Evolutionary conservation across 345 rosid genomes (phyloP).

Genomic region (Salix koriyanagi): DNA sequence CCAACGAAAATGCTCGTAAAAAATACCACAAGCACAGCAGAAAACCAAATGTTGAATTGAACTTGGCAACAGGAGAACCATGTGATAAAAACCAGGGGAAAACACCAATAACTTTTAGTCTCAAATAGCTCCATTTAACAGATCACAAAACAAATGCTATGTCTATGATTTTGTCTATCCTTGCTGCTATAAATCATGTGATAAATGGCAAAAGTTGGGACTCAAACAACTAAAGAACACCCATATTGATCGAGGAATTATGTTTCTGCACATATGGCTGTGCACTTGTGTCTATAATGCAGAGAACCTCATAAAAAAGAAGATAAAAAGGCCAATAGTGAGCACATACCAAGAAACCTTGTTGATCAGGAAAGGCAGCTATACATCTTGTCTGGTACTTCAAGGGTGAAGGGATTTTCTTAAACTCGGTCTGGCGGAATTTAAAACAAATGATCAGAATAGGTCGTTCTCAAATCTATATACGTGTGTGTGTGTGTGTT

Average conservation of each 20-base stretch:
- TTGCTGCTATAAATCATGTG: background rate
- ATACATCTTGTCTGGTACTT: constrained; percentile 97
- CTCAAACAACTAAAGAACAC: background rate
- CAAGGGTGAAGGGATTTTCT: constrained; percentile 78
- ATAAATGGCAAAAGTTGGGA: background rate
- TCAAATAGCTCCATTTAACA: background rate
- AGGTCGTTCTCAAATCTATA: background rate
- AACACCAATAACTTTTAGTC: background rate
- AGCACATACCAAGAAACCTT: constrained; percentile 80
- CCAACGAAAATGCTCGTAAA: background rate
- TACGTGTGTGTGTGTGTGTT: too few relatives aligned
- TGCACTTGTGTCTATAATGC: background rate
- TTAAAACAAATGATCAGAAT: constrained; percentile 3
- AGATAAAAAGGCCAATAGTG: background rate
- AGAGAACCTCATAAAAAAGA: background rate
- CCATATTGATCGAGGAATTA: background rate
- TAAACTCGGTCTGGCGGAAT: constrained; percentile 64
- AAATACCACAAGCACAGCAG: background rate
- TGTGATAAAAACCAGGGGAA: background rate
- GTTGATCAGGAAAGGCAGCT: constrained; percentile 98
- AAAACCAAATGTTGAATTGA: background rate
- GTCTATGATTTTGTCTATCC: background rate
- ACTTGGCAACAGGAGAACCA: background rate
- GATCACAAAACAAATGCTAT: background rate
- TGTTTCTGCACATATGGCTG: background rate